These are phyloP conservation scores for Nissolia schottii DNA, from an alignment of 306 rosid genomes.

Conservation along the genomic window DNA sequence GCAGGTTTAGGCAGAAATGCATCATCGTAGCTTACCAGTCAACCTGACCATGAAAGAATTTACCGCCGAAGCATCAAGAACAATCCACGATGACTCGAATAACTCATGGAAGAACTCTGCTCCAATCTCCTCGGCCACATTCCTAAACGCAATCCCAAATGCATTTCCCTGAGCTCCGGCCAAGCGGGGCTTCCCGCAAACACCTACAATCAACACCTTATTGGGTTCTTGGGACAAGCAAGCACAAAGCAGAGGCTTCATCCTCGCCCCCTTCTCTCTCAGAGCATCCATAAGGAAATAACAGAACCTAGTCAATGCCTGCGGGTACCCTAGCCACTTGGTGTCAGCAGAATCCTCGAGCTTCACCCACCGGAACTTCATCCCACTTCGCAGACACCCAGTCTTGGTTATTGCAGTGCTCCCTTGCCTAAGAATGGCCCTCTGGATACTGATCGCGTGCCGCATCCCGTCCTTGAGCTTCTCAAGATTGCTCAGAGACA, in stretches of 20 bases:
- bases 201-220: slow-evolving; percentile 81
- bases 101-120: slow-evolving; percentile 81
- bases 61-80: slow-evolving; percentile 61
- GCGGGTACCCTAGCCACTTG: slow-evolving; percentile 78
- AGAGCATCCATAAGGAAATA: slow-evolving; percentile 94
- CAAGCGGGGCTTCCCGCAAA: slow-evolving; percentile 92
- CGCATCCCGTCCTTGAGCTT: slow-evolving; percentile 85
- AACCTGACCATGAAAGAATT: slow-evolving; percentile 87
- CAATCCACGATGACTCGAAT: slow-evolving; percentile 94
- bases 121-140: slow-evolving; percentile 74
- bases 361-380: slow-evolving; percentile 90
- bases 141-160: slow-evolving; percentile 77
- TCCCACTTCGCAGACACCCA: slow-evolving; percentile 84
- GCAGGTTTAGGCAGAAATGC: slow-evolving; percentile 8
- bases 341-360: slow-evolving; percentile 75
- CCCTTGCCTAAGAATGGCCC: slow-evolving; percentile 90
- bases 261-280: slow-evolving; percentile 86
- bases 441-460: slow-evolving; percentile 75
- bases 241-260: slow-evolving; percentile 96
- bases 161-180: slow-evolving; percentile 86
- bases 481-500: slow-evolving; percentile 70
- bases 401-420: slow-evolving; percentile 73
- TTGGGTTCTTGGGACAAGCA: slow-evolving; percentile 77
- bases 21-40: slow-evolving; percentile 74
- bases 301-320: slow-evolving; percentile 87